Evolutionary conservation across 331 rosid species (phyloP).

Genomic region (Prunus yedoensis): DNA sequence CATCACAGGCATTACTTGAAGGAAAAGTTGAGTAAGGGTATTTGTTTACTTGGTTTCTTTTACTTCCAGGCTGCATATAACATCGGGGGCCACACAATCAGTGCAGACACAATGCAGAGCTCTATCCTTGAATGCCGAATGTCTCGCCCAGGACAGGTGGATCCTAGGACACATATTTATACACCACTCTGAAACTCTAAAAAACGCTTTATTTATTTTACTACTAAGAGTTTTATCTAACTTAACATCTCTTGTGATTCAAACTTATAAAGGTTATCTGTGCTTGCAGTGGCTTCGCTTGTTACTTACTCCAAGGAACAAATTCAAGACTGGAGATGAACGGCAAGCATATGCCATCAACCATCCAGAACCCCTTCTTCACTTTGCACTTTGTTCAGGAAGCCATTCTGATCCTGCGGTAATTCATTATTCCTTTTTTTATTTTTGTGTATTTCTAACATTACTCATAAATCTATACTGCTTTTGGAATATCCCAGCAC

Average conservation of each 20-base stretch:
- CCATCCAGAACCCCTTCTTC: conserved; percentile 80
- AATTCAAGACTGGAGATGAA: conserved; percentile 68
- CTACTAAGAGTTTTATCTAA: too few species aligned
- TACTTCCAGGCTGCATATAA: conserved; percentile 91
- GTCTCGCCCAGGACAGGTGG: conserved; percentile 98
- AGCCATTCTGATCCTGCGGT: conserved; percentile 99
- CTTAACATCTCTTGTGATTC: conserved; percentile 5
- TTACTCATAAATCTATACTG: too few species aligned
- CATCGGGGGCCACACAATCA: conserved; percentile 83
- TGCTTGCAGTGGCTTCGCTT: conserved; percentile 83
- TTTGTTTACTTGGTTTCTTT: conserved; percentile 26
- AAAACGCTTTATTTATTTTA: not conserved
- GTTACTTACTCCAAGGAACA: conserved; percentile 62
- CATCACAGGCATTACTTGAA: not conserved
- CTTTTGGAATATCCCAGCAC: too few species aligned
- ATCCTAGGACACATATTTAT: conserved; percentile 3
- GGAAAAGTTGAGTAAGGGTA: not conserved
- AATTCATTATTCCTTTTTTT: conserved; percentile 19
- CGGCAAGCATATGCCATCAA: conserved; percentile 61
- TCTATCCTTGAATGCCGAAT: conserved; percentile 78
- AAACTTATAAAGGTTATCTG: conserved; percentile 12
- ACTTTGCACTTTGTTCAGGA: conserved; percentile 90
- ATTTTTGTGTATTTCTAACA: not conserved
- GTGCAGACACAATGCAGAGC: conserved; percentile 80
- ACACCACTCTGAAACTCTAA: not conserved